These are phyloP conservation scores for Echinochloa phyllopogon DNA, from an alignment of 176 grass and related monocot species.

Conservation along the genomic window DNA sequence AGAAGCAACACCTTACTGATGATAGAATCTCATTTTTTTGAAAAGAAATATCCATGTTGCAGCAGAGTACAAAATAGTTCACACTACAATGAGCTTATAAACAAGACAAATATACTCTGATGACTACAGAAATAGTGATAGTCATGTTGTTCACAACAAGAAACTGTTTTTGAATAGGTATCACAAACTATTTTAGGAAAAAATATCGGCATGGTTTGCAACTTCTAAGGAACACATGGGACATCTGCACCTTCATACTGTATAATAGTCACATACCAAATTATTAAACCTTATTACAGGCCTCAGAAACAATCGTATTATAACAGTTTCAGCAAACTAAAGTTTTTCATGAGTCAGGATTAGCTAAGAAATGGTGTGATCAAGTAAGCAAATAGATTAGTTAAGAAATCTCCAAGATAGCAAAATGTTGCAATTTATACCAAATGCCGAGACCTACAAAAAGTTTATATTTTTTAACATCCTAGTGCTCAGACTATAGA, in stretches of 20 bases:
- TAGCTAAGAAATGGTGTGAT: background rate
- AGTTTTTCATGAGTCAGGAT: background rate
- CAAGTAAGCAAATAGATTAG: background rate
- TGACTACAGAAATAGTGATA: background rate
- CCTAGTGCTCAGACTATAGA: background rate
- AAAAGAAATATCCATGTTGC: constrained; percentile 10
- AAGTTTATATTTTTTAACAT: background rate
- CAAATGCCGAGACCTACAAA: background rate
- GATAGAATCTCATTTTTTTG: background rate
- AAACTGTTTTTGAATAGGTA: background rate
- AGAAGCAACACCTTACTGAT: constrained; percentile 16
- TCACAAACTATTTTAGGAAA: background rate
- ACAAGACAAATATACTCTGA: constrained; percentile 20
- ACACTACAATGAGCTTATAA: background rate
- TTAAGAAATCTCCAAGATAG: background rate
- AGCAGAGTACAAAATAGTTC: constrained; percentile 24
- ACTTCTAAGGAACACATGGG: background rate
- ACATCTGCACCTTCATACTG: background rate
- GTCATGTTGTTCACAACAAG: background rate
- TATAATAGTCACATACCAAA: background rate
- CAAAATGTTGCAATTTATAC: background rate
- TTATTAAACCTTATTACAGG: background rate
- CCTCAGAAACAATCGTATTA: background rate
- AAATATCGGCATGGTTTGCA: background rate
- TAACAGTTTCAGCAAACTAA: background rate